Percentiles rank a stretch among this genome's conserved stretches.
phyloP scores from a whole-genome alignment of 2,329 filamentous ascomycete species.

The Mycogone perniciosa region DNA sequence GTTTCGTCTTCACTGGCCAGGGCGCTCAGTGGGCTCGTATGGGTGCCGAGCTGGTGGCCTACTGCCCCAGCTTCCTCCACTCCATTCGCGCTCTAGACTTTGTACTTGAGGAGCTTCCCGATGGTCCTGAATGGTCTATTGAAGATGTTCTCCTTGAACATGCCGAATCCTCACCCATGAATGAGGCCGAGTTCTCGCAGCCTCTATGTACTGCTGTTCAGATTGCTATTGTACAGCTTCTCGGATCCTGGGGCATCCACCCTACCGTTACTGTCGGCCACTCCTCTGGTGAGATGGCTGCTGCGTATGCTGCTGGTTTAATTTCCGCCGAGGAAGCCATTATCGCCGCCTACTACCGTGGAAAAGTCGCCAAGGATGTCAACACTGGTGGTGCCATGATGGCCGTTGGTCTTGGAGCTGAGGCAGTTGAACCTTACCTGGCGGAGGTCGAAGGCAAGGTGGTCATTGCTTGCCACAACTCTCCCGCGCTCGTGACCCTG shows the following conservation, averaged over 20 bases:
- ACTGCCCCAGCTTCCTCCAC: too few species aligned
- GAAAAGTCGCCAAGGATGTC: constrained; percentile 5
- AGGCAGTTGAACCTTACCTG: constrained; percentile 13
- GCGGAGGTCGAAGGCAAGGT: constrained; percentile 14
- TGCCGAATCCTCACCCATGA: too few species aligned
- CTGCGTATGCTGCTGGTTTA: constrained; percentile 20
- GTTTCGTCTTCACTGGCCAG: constrained; percentile 26
- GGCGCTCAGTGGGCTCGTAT: constrained; percentile 10
- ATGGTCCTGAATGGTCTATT: not conserved
- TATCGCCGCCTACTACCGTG: constrained; percentile 16
- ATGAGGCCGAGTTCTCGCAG: constrained; percentile 21
- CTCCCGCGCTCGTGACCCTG: constrained; percentile 19
- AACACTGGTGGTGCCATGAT: constrained; percentile 19
- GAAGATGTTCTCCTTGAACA: constrained; percentile 1
- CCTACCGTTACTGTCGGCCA: constrained; percentile 33
- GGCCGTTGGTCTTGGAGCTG: constrained; percentile 15
- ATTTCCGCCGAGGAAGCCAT: constrained; percentile 15
- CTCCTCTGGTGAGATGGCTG: constrained; percentile 26
- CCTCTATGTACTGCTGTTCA: constrained; percentile 27
- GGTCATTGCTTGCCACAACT: constrained; percentile 20
- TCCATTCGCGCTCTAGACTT: too few species aligned
- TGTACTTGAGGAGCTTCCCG: constrained; percentile 9
- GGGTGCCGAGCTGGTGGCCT: too few species aligned
- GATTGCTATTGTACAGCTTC: constrained; percentile 29
- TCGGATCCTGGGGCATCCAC: constrained; percentile 24